phyloP scores from a whole-genome alignment of 345 rosid genomes.

The Bretschneidera sinensis region DNA sequence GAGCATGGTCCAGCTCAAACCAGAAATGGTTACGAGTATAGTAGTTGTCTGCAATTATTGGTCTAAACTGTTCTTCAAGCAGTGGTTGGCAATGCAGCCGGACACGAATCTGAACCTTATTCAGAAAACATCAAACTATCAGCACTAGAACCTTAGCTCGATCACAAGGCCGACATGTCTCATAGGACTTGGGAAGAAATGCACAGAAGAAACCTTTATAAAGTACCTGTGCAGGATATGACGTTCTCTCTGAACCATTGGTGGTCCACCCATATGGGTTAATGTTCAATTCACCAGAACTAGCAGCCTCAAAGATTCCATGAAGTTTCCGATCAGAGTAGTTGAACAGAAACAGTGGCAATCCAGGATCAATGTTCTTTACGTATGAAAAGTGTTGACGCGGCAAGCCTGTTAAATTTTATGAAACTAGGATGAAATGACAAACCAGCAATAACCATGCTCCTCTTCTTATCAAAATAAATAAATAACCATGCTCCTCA shows the following conservation, averaged over 20 bases:
- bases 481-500: conserved; percentile 7
- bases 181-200: neutral
- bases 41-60: conserved; percentile 56
- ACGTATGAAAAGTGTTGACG: conserved; percentile 48
- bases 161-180: neutral
- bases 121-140: conserved; percentile 13
- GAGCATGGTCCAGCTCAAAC: conserved; percentile 79
- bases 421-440: conserved; percentile 6
- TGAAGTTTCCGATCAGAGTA: conserved; percentile 64
- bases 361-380: conserved; percentile 48
- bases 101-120: conserved; percentile 56
- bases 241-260: conserved; percentile 50
- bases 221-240: conserved; percentile 76
- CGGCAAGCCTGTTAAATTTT: conserved; percentile 57
- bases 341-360: conserved; percentile 83
- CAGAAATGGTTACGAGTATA: conserved; percentile 42
- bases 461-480: too few relatives aligned
- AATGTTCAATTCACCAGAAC: conserved; percentile 58
- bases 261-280: conserved; percentile 69
- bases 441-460: conserved; percentile 8
- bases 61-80: conserved; percentile 54
- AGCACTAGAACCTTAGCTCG: conserved; percentile 1
- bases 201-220: neutral
- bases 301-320: conserved; percentile 79
- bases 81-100: conserved; percentile 58